These are phyloP conservation scores for Cucumis cinereus DNA, from an alignment of 306 rosid genomes.

Conservation along the genomic window DNA sequence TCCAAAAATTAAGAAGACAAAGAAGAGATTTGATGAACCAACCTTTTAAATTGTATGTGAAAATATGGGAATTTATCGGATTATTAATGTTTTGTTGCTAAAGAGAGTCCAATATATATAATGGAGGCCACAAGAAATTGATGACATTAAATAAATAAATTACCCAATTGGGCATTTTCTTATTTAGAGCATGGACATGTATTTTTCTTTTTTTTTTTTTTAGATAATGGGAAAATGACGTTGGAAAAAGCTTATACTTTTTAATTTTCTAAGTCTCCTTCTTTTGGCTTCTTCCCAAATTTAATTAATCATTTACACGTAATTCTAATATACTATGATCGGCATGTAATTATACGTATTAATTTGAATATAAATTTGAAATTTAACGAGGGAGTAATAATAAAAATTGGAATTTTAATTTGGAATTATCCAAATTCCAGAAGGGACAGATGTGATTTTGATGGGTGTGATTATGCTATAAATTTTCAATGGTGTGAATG, in stretches of 20 bases:
- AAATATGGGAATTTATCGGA: background rate
- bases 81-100: background rate
- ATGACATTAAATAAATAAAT: background rate
- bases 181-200: background rate
- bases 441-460: background rate
- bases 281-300: background rate
- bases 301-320: background rate
- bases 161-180: background rate
- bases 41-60: background rate
- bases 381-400: background rate
- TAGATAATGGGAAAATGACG: constrained; percentile 10
- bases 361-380: background rate
- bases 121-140: background rate
- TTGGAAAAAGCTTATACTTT: background rate
- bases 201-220: background rate
- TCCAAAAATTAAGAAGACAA: background rate
- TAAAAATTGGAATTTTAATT: background rate
- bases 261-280: background rate
- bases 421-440: background rate
- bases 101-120: background rate
- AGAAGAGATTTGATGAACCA: background rate
- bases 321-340: background rate
- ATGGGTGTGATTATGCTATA: background rate
- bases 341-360: background rate
- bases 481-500: background rate